Base-by-base conservation (phyloP, 257 asterid species). In the Prunella vulgaris region DNA sequence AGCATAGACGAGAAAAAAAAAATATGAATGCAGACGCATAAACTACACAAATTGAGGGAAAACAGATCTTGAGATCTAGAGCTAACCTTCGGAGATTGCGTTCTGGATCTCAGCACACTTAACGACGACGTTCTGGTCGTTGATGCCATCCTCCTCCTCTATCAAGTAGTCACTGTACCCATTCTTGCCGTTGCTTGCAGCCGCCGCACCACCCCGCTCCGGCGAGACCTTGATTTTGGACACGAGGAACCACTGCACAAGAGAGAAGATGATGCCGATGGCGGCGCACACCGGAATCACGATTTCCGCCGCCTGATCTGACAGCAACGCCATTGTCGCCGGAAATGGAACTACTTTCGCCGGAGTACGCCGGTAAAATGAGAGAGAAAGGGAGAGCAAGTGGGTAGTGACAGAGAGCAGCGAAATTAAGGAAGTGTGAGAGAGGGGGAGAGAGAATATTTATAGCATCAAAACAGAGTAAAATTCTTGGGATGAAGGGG, bases 21-120 rank as follows among this genome's bases (percentile, higher is more conserved):
- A n/a, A 35, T 22, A 51, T 22, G 27, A 18, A 54, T 58, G 67
- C 54, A 62, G 1, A 18, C 60, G 32, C 53, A 53, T 14, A 52
- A 46, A n/a, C 28, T 42, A 77, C 33, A 56, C 27, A 72, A 72
- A 65, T 15, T 17, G 72, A 5, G 8, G 27, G 57, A 37, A 73
- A 63, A 15, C 60, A 86, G 83, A 86, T 84, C 80, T 77, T n/a
- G 59, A 77, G 80, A 84, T 77, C 84, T 49, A 30, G 35, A 22
- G 33, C 38, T 62, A 68, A 92, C 97, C 97, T 72, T 92, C 95
- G 10, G 96, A 89, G 56, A 87, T 89, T 42, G 97, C 97, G 71
- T 7, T 84, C 74, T 92, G 96, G 78, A 89, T 89, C 66, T 89
- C 96, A 66, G 97, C 93, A 65, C 96, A 89, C 90, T 84, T 89